Base-by-base conservation (phyloP, 2,329 filamentous ascomycete species). In the Penicillium concentricum region DNA sequence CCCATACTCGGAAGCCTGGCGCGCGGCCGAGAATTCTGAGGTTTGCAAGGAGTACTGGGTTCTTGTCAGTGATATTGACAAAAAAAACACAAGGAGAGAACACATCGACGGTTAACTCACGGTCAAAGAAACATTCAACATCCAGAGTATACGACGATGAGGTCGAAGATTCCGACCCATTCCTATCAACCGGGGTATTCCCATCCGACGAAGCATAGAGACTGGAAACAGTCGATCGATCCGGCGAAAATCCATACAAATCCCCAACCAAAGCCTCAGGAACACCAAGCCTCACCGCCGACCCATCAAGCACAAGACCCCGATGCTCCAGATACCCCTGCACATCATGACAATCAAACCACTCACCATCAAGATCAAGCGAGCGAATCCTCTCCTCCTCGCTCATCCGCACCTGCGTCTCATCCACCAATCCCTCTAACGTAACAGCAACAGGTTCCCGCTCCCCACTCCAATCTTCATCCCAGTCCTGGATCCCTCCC, bases 341-440 rank as follows among this genome's bases (percentile, higher is more conserved):
- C 0, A 92, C 86, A 69, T 94, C 91, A 57, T 90, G 82, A 0
- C 86, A 77, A 67, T 94, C 90, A 63, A 89, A 90, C 79, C 90
- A 94, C 49, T 90, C 84, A 5, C 89, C 89, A 57, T 88, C 83
- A 59, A 87, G 89, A 0, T 85, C 88, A 1, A 82, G 80, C 8
- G 87, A 57, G 5, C 67, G 68, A 18, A 73, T 60, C n/a, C 67
- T 58, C 35, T 73, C 65, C 15, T 71, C 61, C n/a, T 64, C 56
- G 9, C 54, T 64, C 46, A 62, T 64, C 4, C 20, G 3, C 39
- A 18, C 22, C n/a, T 53, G 39, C 51, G 43, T 62, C 65, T 20
- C 30, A 13, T 41, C 22, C 18, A 28, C 24, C 9, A 7, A 16
- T 5, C 35, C 47, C 15, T 30, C 35, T 7, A 22, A 18, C 6